A percentile compares a stretch with the other conserved stretches of the same genome.
Evolutionary conservation across 1,284 basidiomycete species (phyloP).

Genomic region (Termitomyces sp.): DNA sequence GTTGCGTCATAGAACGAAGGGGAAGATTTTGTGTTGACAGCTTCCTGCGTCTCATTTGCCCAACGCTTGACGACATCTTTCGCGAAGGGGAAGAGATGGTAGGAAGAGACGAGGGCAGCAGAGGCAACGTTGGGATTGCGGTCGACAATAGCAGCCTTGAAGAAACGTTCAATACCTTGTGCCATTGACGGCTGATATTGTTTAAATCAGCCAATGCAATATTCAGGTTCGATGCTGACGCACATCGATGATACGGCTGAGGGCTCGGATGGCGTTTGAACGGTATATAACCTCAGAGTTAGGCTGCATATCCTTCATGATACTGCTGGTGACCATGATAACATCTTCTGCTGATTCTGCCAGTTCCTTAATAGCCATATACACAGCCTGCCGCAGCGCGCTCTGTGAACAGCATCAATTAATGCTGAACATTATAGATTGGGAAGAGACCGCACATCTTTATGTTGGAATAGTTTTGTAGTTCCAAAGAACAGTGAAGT

Average conservation of each 20-base stretch:
- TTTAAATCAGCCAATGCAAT: conserved; percentile 7
- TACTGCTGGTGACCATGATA: conserved; percentile 99
- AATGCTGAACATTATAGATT: not conserved
- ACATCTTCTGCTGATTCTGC: conserved; percentile 96
- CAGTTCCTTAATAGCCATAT: conserved; percentile 98
- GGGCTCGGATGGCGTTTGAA: conserved; percentile 94
- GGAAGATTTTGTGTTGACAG: conserved; percentile 85
- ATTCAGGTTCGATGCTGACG: conserved; percentile 29
- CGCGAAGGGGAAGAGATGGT: conserved; percentile 92
- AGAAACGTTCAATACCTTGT: conserved; percentile 98
- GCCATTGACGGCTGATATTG: conserved; percentile 82
- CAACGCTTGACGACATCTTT: conserved; percentile 96
- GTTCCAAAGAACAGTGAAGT: conserved; percentile 99
- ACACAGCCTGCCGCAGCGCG: conserved; percentile 96
- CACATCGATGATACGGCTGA: conserved; percentile 97
- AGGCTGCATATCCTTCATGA: conserved; percentile 99
- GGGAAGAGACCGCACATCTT: conserved; percentile 77
- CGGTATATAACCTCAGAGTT: conserved; percentile 99
- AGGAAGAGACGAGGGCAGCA: conserved; percentile 94
- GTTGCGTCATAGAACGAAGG: conserved; percentile 57
- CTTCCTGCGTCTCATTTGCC: conserved; percentile 98
- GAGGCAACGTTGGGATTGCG: conserved; percentile 94
- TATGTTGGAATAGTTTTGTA: conserved; percentile 98
- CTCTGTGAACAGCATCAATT: conserved; percentile 47
- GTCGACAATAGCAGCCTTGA: conserved; percentile 99